Evolutionary conservation across 306 rosid genomes (phyloP).

Genomic region (Canavalia gladiata): DNA sequence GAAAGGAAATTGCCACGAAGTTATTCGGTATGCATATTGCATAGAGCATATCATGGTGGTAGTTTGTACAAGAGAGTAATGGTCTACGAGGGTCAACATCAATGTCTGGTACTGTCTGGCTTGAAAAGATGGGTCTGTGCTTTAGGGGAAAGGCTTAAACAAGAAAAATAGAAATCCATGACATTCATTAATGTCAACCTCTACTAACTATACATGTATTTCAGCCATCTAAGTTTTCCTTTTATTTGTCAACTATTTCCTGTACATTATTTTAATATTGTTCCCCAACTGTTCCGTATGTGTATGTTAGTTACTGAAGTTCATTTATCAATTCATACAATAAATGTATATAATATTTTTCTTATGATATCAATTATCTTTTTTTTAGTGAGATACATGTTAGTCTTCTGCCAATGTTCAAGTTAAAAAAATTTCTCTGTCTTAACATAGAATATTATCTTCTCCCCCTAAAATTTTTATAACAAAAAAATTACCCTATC

Average conservation of each 20-base stretch:
- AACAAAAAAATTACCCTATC: too few species aligned
- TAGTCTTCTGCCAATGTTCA: too few species aligned
- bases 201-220: not conserved
- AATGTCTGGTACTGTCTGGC: conserved; percentile 67
- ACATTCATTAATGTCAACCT: conserved; percentile 44
- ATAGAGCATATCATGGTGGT: conserved; percentile 28
- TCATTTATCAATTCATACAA: too few species aligned
- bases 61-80: conserved; percentile 52
- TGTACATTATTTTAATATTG: not conserved
- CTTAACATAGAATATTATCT: too few species aligned
- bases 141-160: conserved; percentile 34
- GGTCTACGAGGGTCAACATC: conserved; percentile 68
- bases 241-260: conserved; percentile 40
- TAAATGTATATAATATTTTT: too few species aligned
- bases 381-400: too few species aligned
- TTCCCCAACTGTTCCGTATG: conserved; percentile 23
- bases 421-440: too few species aligned
- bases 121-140: conserved; percentile 42
- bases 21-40: conserved; percentile 36
- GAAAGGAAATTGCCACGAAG: conserved; percentile 1
- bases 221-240: conserved; percentile 20
- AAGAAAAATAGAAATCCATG: conserved; percentile 27
- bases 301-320: too few species aligned
- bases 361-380: too few species aligned
- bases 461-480: too few species aligned